Percentiles rank a stretch among this genome's conserved stretches.
Conservation (phyloP, 305 asterid species). For the Fraxinus sp. region DNA sequence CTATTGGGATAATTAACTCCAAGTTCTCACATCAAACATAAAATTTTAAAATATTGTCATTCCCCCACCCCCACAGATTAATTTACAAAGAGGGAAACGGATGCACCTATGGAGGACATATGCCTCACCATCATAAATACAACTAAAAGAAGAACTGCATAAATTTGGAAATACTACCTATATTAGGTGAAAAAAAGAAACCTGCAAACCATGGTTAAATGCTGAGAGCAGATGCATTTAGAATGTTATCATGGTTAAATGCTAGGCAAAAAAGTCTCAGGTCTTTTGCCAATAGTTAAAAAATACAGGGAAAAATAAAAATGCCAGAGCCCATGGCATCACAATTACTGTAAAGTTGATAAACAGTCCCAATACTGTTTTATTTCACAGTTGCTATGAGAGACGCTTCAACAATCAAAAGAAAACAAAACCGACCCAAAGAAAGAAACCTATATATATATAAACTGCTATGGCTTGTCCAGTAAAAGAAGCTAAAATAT, state of each 20-base stretch:
- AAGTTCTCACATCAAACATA: background rate
- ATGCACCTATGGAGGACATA: background rate
- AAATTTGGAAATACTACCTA: background rate
- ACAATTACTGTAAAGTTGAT: background rate
- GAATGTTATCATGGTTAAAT: background rate
- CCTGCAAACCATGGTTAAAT: background rate
- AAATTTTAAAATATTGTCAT: too few relatives aligned
- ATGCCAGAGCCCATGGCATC: background rate
- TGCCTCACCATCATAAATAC: background rate
- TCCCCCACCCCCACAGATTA: too few relatives aligned
- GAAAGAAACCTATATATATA: background rate
- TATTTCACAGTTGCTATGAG: conserved; percentile 15
- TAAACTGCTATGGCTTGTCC: background rate
- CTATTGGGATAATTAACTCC: too few relatives aligned
- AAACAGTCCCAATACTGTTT: background rate
- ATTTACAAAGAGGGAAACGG: background rate
- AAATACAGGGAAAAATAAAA: background rate
- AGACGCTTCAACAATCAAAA: conserved; percentile 34
- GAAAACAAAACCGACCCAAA: conserved; percentile 11
- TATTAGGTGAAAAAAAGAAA: background rate
- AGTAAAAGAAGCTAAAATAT: background rate
- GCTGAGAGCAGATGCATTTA: background rate
- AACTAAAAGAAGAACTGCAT: background rate
- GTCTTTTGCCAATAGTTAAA: background rate
- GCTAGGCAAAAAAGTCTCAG: background rate